Percentiles rank a stretch among this genome's conserved stretches.
phyloP scores from a whole-genome alignment of 371 early-diverging fungal species.

The Saksenaea oblongispora region DNA sequence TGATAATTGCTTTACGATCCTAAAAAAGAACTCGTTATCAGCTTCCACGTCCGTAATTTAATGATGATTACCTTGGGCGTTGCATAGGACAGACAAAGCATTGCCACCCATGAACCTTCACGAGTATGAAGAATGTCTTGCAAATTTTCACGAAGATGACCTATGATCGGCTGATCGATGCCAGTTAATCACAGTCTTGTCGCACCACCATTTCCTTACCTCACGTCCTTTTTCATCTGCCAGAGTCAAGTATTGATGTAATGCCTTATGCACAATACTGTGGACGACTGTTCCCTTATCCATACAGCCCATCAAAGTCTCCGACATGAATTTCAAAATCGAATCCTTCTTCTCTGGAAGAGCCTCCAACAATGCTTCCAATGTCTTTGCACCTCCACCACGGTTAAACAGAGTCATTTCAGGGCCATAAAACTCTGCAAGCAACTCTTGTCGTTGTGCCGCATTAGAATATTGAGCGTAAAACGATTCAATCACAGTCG shows the following conservation, averaged over 20 bases:
- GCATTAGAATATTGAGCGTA: slow-evolving; percentile 83
- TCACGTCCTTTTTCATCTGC: slow-evolving; percentile 64
- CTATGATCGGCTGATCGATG: slow-evolving; percentile 62
- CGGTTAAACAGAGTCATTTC: slow-evolving; percentile 80
- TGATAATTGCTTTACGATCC: slow-evolving; percentile 90
- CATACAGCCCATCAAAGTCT: slow-evolving; percentile 70
- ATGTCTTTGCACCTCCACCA: slow-evolving; percentile 51
- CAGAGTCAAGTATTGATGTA: slow-evolving; percentile 80
- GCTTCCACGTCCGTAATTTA: background rate
- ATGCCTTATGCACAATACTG: slow-evolving; percentile 85
- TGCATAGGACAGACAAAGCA: slow-evolving; percentile 79
- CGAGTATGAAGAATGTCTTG: slow-evolving; percentile 90
- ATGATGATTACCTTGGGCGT: slow-evolving; percentile 58
- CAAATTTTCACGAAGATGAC: slow-evolving; percentile 79
- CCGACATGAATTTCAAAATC: slow-evolving; percentile 73
- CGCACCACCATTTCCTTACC: slow-evolving; percentile 24
- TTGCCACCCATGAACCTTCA: slow-evolving; percentile 86
- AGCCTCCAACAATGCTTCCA: slow-evolving; percentile 66
- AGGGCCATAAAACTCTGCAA: slow-evolving; percentile 93
- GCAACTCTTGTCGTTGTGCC: slow-evolving; percentile 71
- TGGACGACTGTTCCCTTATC: slow-evolving; percentile 85
- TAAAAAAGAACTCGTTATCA: slow-evolving; percentile 36
- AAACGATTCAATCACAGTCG: slow-evolving; percentile 82
- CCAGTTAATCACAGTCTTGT: background rate
- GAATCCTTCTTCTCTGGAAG: slow-evolving; percentile 79